phyloP scores from a whole-genome alignment of 176 grass and related monocot species.

The Bothriochloa decipiens region DNA sequence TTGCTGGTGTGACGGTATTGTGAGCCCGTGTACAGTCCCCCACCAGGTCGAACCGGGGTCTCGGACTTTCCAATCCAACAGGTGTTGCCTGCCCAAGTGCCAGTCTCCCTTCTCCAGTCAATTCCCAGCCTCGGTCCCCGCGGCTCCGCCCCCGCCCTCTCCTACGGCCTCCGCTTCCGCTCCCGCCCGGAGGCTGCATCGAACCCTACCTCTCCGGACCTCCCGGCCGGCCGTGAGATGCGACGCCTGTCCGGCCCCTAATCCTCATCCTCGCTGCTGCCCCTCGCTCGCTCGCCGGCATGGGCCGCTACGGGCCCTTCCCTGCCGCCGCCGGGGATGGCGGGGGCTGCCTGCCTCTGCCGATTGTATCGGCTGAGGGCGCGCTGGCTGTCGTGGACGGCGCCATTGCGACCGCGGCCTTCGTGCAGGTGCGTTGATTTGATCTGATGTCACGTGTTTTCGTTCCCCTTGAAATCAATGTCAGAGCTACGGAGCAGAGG shows the following conservation, averaged over 20 bases:
- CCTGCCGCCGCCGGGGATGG: constrained; percentile 39
- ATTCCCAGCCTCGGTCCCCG: constrained; percentile 28
- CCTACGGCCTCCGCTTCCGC: not conserved
- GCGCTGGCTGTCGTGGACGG: constrained; percentile 67
- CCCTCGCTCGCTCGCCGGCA: constrained; percentile 35
- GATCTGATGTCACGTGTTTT: constrained; percentile 29
- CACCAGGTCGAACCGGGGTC: constrained; percentile 12
- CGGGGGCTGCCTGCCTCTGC: constrained; percentile 65
- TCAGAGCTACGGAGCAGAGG: not conserved
- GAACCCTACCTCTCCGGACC: constrained; percentile 45
- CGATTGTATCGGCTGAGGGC: constrained; percentile 50
- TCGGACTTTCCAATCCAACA: constrained; percentile 55
- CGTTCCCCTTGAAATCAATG: not conserved
- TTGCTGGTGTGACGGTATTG: too few species aligned
- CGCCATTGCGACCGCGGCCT: constrained; percentile 59
- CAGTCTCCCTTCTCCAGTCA: constrained; percentile 40
- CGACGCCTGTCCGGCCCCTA: constrained; percentile 26
- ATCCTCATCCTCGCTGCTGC: constrained; percentile 7
- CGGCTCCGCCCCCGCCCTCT: not conserved
- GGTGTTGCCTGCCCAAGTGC: constrained; percentile 32
- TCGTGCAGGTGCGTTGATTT: constrained; percentile 79
- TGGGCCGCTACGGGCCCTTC: constrained; percentile 45
- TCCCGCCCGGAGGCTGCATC: not conserved
- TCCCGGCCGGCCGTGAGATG: constrained; percentile 35
- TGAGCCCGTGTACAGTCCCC: not conserved